These are phyloP conservation scores for Polyporus arcularius DNA, from an alignment of 768 basidiomycete species.

Conservation along the genomic window DNA sequence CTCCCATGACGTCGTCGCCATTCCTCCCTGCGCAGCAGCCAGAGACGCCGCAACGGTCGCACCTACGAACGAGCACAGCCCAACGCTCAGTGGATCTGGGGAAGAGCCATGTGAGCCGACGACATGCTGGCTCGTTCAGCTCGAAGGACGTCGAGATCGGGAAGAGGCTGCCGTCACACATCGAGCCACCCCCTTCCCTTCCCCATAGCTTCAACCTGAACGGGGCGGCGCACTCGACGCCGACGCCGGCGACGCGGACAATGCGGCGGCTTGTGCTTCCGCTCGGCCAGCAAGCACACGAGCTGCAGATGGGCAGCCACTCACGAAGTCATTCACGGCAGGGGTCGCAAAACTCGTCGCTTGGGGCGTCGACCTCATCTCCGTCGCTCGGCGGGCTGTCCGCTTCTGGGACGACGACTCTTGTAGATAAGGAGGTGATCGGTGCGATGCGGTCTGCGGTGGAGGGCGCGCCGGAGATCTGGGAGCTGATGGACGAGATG, in stretches of 20 bases:
- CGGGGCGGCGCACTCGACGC: slow-evolving; percentile 21
- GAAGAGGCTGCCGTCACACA: slow-evolving; percentile 71
- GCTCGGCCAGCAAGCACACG: slow-evolving; percentile 14
- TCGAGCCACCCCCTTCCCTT: slow-evolving; percentile 38
- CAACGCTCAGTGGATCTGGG: slow-evolving; percentile 30
- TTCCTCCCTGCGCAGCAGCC: slow-evolving; percentile 26
- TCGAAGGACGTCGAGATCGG: slow-evolving; percentile 90
- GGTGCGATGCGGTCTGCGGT: slow-evolving; percentile 79
- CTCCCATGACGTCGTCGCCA: slow-evolving; percentile 31
- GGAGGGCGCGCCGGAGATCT: slow-evolving; percentile 77
- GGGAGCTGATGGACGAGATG: slow-evolving; percentile 78
- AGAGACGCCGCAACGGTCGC: slow-evolving; percentile 21
- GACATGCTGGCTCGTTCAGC: slow-evolving; percentile 96
- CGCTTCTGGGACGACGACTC: slow-evolving; percentile 56
- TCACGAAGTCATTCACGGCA: slow-evolving; percentile 47
- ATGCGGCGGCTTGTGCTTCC: slow-evolving; percentile 25
- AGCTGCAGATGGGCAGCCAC: slow-evolving; percentile 36
- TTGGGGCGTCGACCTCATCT: slow-evolving; percentile 40
- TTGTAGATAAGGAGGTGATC: slow-evolving; percentile 78
- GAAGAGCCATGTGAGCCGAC: slow-evolving; percentile 60
- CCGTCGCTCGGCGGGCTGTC: slow-evolving; percentile 48
- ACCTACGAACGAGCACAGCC: slow-evolving; percentile 33
- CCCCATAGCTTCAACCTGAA: slow-evolving; percentile 34
- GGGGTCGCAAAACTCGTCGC: slow-evolving; percentile 44
- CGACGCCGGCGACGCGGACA: slow-evolving; percentile 29